Conservation (phyloP, 2,329 filamentous ascomycete genomes). For the Botrytis tulipae region DNA sequence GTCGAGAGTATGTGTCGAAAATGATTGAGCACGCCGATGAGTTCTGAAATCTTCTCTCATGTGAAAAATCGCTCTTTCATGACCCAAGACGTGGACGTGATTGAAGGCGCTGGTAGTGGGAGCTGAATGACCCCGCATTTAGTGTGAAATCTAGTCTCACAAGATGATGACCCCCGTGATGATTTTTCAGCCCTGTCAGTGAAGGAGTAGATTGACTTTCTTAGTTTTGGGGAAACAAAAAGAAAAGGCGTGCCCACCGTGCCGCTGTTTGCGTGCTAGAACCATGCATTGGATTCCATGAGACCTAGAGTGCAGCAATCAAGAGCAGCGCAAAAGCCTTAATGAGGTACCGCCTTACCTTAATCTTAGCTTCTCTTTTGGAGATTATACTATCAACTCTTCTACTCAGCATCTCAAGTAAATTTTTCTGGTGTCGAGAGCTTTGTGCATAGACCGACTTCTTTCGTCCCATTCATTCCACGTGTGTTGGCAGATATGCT, state of each 20-base stretch:
- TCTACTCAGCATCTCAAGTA: background rate
- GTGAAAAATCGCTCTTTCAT: background rate
- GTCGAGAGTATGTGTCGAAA: background rate
- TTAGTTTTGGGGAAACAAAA: background rate
- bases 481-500: background rate
- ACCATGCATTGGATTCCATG: background rate
- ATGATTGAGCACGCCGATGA: background rate
- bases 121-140: constrained; percentile 5
- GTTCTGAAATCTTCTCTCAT: background rate
- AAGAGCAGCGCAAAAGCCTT: background rate
- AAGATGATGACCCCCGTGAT: background rate
- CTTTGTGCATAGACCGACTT: background rate
- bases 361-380: background rate
- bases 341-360: background rate
- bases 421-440: background rate
- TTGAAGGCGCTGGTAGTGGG: background rate
- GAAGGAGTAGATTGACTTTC: background rate
- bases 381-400: background rate
- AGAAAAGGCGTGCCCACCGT: background rate
- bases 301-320: background rate
- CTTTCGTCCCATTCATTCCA: background rate
- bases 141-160: background rate
- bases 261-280: background rate
- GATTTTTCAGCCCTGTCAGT: background rate
- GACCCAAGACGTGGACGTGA: background rate